A percentile compares a stretch with the other conserved stretches of the same genome.
Conservation (phyloP, 1,139 yeast species). For the Suhomyces bokatorum region DNA sequence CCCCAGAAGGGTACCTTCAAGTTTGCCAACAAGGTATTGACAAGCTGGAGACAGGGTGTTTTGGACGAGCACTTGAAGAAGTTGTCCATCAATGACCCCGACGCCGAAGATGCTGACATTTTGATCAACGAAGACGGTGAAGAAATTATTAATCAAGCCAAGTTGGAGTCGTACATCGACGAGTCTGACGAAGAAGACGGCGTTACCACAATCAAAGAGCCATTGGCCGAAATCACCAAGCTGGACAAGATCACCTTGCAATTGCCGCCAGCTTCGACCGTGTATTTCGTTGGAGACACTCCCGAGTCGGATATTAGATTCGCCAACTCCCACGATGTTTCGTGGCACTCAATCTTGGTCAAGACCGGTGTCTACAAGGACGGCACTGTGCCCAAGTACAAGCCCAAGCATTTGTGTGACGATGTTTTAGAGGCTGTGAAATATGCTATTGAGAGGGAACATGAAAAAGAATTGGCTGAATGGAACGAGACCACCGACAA, state of each 20-base stretch:
- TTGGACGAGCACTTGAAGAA: slow-evolving; percentile 70
- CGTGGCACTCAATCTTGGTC: slow-evolving; percentile 83
- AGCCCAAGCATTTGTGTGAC: slow-evolving; percentile 71
- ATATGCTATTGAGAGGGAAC: slow-evolving; percentile 81
- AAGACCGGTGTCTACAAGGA: slow-evolving; percentile 86
- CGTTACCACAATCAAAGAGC: slow-evolving; percentile 30
- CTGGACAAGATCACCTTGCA: slow-evolving; percentile 50
- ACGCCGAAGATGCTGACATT: slow-evolving; percentile 49
- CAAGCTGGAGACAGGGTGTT: slow-evolving; percentile 76
- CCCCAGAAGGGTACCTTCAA: slow-evolving; percentile 83
- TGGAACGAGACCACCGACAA: slow-evolving; percentile 60
- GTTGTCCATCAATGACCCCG: slow-evolving; percentile 46
- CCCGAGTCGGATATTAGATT: slow-evolving; percentile 87
- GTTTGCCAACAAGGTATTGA: slow-evolving; percentile 73
- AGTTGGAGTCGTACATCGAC: slow-evolving; percentile 39
- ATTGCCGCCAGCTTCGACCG: slow-evolving; percentile 81
- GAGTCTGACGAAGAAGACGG: slow-evolving; percentile 29
- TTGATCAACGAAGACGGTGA: slow-evolving; percentile 50
- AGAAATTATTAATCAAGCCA: slow-evolving; percentile 47
- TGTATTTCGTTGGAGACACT: slow-evolving; percentile 89
- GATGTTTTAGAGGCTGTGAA: slow-evolving; percentile 80
- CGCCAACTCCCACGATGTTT: slow-evolving; percentile 80
- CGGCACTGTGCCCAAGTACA: slow-evolving; percentile 74
- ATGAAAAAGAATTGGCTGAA: slow-evolving; percentile 64
- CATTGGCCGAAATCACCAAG: slow-evolving; percentile 31